These are phyloP conservation scores for Ormosia semicastrata DNA, from an alignment of 306 rosid species.

Conservation along the genomic window DNA sequence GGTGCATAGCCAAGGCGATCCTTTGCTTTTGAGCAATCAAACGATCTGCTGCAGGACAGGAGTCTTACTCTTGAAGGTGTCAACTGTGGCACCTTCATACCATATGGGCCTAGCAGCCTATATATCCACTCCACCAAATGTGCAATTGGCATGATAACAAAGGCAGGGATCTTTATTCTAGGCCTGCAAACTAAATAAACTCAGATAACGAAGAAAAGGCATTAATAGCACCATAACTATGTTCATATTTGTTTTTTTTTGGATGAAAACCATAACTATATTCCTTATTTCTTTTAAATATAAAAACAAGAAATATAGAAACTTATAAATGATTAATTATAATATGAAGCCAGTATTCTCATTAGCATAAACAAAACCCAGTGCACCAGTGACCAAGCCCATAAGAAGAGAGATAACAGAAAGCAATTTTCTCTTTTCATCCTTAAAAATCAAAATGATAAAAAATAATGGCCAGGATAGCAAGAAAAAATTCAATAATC, in stretches of 20 bases:
- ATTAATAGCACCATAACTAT: not conserved
- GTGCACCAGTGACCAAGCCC: not conserved
- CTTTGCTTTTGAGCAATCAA: conserved; percentile 83
- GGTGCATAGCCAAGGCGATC: conserved; percentile 80
- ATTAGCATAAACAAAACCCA: not conserved
- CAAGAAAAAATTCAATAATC: not conserved
- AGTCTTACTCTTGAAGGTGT: conserved; percentile 95
- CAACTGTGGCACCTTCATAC: conserved; percentile 96
- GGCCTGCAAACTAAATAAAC: conserved; percentile 73
- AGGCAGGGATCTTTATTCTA: conserved; percentile 76
- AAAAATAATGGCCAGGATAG: not conserved
- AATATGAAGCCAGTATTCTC: not conserved
- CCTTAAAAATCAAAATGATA: not conserved
- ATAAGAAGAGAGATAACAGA: not conserved
- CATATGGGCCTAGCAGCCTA: conserved; percentile 87
- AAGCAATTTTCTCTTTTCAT: not conserved
- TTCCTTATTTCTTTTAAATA: not conserved
- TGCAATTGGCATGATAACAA: conserved; percentile 83
- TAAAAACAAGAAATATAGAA: not conserved
- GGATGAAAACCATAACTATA: not conserved
- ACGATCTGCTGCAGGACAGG: conserved; percentile 82
- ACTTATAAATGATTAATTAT: not conserved
- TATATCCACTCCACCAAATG: conserved; percentile 75
- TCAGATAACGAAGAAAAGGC: conserved; percentile 34
- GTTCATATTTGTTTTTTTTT: not conserved